A percentile compares a stretch with the other conserved stretches of the same genome.
Evolutionary conservation across 768 basidiomycete species (phyloP).

Genomic region (Tricholoma terreum): DNA sequence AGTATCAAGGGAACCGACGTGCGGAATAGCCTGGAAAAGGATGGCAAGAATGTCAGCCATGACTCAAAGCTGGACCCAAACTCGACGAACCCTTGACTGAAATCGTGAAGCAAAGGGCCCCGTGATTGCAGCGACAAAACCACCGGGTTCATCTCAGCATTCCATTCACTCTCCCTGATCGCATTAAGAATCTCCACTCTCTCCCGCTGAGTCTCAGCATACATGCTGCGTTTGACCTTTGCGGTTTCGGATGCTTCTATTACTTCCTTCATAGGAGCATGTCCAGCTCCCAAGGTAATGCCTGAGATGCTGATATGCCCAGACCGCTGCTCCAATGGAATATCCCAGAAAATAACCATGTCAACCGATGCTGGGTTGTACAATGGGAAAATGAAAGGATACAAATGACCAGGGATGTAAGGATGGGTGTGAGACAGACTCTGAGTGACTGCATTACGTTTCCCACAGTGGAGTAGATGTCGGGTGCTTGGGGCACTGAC

Average conservation of each 20-base stretch:
- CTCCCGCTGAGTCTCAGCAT: conserved; percentile 84
- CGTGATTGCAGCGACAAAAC: conserved; percentile 47
- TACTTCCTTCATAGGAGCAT: conserved; percentile 60
- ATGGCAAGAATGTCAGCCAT: neutral
- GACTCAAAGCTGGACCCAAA: conserved; percentile 1
- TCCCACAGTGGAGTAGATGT: conserved; percentile 50
- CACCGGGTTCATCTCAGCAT: conserved; percentile 74
- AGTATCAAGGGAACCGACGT: conserved; percentile 54
- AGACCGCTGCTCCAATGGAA: conserved; percentile 53
- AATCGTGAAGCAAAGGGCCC: conserved; percentile 56
- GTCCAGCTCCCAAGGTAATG: conserved; percentile 62
- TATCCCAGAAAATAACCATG: conserved; percentile 73
- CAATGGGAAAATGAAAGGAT: conserved; percentile 72
- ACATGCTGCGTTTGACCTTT: conserved; percentile 81
- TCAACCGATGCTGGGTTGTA: conserved; percentile 73
- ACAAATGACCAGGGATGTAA: conserved; percentile 51
- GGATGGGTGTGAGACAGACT: conserved; percentile 41
- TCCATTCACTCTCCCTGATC: conserved; percentile 71
- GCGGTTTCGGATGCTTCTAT: conserved; percentile 57
- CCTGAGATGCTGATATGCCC: conserved; percentile 63
- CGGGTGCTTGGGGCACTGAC: conserved; percentile 28
- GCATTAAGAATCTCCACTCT: conserved; percentile 63
- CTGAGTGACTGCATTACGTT: conserved; percentile 39
- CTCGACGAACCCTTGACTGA: conserved; percentile 59
- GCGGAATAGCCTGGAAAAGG: conserved; percentile 47